Evolutionary conservation across 2,329 filamentous ascomycete genomes (phyloP).

Genomic region (Penicillium digitatum): DNA sequence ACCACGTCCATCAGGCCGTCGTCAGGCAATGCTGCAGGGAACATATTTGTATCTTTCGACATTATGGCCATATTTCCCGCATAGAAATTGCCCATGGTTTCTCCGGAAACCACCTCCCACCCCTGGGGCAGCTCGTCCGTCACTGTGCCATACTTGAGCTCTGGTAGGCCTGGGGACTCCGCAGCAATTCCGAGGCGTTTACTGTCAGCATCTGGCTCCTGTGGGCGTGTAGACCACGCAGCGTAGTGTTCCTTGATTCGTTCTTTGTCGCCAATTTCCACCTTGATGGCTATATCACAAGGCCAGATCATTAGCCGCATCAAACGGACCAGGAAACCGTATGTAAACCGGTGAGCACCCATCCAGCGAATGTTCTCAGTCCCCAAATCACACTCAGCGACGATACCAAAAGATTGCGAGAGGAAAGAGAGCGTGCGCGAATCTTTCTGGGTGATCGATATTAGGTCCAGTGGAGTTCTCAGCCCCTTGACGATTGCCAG

Average conservation of each 20-base stretch:
- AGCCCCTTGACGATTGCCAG: slow-evolving; percentile 83
- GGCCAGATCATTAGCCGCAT: slow-evolving; percentile 76
- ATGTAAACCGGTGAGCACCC: slow-evolving; percentile 78
- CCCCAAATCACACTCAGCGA: slow-evolving; percentile 83
- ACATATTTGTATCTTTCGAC: slow-evolving; percentile 83
- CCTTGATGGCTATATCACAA: slow-evolving; percentile 80
- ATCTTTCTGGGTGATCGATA: slow-evolving; percentile 79
- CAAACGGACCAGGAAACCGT: slow-evolving; percentile 74
- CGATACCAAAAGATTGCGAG: slow-evolving; percentile 82
- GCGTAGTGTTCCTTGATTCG: slow-evolving; percentile 70
- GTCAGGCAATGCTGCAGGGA: slow-evolving; percentile 68
- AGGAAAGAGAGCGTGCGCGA: slow-evolving; percentile 77
- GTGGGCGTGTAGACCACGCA: slow-evolving; percentile 40
- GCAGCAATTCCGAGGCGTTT: slow-evolving; percentile 36
- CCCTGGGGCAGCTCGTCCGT: slow-evolving; percentile 69
- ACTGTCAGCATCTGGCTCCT: slow-evolving; percentile 15
- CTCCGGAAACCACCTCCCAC: slow-evolving; percentile 70
- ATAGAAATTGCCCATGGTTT: slow-evolving; percentile 87
- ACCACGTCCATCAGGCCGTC: slow-evolving; percentile 86
- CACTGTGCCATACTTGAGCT: slow-evolving; percentile 73
- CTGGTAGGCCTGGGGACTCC: slow-evolving; percentile 59
- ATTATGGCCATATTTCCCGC: slow-evolving; percentile 94
- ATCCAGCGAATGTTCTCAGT: slow-evolving; percentile 94
- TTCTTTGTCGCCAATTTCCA: slow-evolving; percentile 72
- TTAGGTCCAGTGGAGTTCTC: slow-evolving; percentile 76